Conservation (phyloP, 208 protist genomes). For the Leishmania tarentolae region DNA sequence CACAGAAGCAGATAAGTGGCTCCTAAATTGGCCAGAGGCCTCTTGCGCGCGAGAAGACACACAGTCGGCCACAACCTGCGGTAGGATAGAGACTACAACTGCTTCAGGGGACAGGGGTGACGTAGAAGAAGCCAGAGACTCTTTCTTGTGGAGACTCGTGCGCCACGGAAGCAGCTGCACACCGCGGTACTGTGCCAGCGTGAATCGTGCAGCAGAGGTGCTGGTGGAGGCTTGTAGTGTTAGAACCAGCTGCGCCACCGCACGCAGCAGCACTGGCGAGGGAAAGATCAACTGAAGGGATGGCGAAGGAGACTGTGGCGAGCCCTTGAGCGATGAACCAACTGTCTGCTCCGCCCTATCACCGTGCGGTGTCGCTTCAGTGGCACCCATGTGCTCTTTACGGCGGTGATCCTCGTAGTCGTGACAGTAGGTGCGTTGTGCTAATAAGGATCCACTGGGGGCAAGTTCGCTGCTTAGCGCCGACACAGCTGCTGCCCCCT, state of each 20-base stretch:
- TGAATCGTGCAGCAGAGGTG: conserved; percentile 16
- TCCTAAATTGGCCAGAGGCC: neutral
- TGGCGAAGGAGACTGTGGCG: neutral
- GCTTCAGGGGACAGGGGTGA: neutral
- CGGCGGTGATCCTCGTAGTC: conserved; percentile 1
- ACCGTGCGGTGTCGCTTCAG: neutral
- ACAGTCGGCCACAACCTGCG: conserved; percentile 25
- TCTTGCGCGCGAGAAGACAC: neutral
- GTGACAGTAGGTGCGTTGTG: neutral
- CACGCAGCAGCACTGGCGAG: conserved; percentile 18
- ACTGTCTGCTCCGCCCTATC: neutral
- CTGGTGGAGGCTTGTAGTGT: conserved; percentile 19
- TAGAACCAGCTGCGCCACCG: conserved; percentile 31
- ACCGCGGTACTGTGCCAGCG: conserved; percentile 19
- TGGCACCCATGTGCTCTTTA: too few relatives aligned
- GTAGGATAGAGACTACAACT: conserved; percentile 19
- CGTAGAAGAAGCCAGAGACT: neutral
- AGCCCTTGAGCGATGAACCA: neutral
- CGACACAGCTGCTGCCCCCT: neutral
- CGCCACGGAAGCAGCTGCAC: conserved; percentile 16
- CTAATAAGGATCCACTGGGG: conserved; percentile 3
- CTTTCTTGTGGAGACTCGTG: neutral
- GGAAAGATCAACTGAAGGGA: conserved; percentile 5
- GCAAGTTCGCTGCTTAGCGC: neutral
- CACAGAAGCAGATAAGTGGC: neutral